A percentile compares a stretch with the other conserved stretches of the same genome.
phyloP scores from a whole-genome alignment of 306 rosid genomes.

The Oemleria cerasiformis region DNA sequence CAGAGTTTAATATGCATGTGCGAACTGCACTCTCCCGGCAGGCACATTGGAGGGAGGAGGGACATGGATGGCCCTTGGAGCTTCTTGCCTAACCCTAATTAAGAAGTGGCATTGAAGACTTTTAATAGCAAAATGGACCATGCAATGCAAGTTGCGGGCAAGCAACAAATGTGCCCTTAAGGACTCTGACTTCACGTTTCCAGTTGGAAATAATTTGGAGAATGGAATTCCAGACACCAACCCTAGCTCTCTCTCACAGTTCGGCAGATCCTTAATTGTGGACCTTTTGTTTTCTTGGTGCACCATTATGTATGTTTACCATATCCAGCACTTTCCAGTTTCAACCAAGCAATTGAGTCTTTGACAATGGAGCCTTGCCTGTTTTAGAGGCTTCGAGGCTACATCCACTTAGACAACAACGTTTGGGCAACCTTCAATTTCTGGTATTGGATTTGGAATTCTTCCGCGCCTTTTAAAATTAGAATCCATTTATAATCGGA shows the following conservation, averaged over 20 bases:
- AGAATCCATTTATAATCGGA: too few relatives aligned
- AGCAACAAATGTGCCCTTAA: not conserved
- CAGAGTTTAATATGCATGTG: conserved; percentile 1
- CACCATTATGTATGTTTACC: conserved; percentile 10
- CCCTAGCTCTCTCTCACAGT: not conserved
- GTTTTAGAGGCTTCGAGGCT: not conserved
- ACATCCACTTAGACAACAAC: not conserved
- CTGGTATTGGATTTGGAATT: not conserved
- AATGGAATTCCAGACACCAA: not conserved
- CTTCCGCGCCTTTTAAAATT: too few relatives aligned
- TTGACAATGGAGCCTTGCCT: conserved; percentile 5
- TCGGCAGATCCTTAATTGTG: conserved; percentile 13
- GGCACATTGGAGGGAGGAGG: not conserved
- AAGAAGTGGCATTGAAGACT: conserved; percentile 10
- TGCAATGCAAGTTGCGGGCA: conserved; percentile 1
- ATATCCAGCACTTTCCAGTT: not conserved
- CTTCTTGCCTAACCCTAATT: not conserved
- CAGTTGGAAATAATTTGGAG: not conserved
- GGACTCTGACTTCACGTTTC: not conserved
- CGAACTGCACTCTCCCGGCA: not conserved
- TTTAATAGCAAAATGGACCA: not conserved
- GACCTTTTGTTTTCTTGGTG: not conserved
- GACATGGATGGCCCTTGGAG: too few relatives aligned
- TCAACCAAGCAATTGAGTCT: not conserved
- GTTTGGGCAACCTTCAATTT: not conserved